Conservation (phyloP, 192 early-diverging fungal genomes). For the Thamnidium elegans region DNA sequence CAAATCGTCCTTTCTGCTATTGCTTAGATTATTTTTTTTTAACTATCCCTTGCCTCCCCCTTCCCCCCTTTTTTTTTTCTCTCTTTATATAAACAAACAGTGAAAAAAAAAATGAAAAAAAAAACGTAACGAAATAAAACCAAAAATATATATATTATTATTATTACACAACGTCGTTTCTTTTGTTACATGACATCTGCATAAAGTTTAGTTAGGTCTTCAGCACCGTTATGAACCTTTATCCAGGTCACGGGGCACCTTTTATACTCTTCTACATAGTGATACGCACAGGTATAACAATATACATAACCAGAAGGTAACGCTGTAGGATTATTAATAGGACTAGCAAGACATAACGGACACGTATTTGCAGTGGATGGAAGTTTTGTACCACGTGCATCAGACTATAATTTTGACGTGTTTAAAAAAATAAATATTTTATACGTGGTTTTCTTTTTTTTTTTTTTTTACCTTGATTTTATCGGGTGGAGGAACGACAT, state of each 20-base stretch:
- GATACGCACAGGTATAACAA: constrained; percentile 88
- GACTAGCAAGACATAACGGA: constrained; percentile 64
- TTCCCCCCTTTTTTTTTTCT: no score
- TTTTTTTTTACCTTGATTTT: constrained; percentile 52
- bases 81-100: no score
- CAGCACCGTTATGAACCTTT: constrained; percentile 36
- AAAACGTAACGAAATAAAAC: no score
- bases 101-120: no score
- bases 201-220: constrained; percentile 71
- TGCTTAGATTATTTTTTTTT: constrained; percentile 31
- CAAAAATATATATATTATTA: no score
- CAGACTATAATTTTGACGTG: constrained; percentile 47
- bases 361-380: constrained; percentile 75
- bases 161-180: no score
- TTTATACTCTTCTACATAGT: constrained; percentile 65
- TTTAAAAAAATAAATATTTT: background rate
- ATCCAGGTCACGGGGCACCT: constrained; percentile 79
- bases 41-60: no score
- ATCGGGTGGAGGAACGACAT: constrained; percentile 70
- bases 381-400: constrained; percentile 68
- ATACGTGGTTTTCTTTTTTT: background rate
- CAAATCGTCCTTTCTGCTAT: constrained; percentile 80
- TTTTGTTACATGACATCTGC: constrained; percentile 21
- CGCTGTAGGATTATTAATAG: constrained; percentile 83
- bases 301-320: constrained; percentile 88